phyloP scores from a whole-genome alignment of 1,284 basidiomycete genomes.

The Leccinum olivaceoglutinosum region DNA sequence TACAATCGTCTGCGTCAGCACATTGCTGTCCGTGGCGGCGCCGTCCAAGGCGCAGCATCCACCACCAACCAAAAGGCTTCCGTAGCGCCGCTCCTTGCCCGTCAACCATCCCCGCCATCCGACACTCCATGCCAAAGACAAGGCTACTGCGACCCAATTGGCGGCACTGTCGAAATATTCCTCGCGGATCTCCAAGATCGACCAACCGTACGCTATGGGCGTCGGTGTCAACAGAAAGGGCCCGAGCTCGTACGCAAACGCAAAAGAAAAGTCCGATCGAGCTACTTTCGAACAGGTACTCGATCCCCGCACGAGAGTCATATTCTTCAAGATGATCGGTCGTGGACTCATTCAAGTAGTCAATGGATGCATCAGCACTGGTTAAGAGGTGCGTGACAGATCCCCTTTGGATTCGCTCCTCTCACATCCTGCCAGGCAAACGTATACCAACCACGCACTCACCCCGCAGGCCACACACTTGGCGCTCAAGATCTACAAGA shows the following conservation, averaged over 20 bases:
- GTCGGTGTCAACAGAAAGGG: constrained; percentile 87
- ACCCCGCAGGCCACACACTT: constrained; percentile 61
- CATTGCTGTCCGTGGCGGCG: constrained; percentile 66
- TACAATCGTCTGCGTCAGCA: constrained; percentile 90
- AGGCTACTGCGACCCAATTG: constrained; percentile 56
- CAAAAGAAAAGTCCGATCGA: constrained; percentile 90
- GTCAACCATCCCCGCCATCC: constrained; percentile 59
- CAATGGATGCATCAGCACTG: constrained; percentile 91
- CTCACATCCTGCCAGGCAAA: constrained; percentile 60
- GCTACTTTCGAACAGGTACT: constrained; percentile 94
- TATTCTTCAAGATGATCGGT: constrained; percentile 91
- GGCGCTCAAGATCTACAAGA: constrained; percentile 98
- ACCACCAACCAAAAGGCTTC: constrained; percentile 41
- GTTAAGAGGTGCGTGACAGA: constrained; percentile 76
- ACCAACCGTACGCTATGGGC: constrained; percentile 72
- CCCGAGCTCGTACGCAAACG: constrained; percentile 76
- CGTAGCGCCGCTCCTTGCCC: constrained; percentile 60
- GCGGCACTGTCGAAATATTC: constrained; percentile 67
- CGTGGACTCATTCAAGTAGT: constrained; percentile 81
- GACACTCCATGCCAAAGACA: constrained; percentile 39
- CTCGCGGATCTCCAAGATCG: constrained; percentile 62
- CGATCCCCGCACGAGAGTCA: constrained; percentile 85
- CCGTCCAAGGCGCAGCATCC: constrained; percentile 51
- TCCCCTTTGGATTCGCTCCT: neutral
- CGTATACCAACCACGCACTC: constrained; percentile 89